phyloP scores from a whole-genome alignment of 148 eudicot genomes.

The Rhododendron henanense region DNA sequence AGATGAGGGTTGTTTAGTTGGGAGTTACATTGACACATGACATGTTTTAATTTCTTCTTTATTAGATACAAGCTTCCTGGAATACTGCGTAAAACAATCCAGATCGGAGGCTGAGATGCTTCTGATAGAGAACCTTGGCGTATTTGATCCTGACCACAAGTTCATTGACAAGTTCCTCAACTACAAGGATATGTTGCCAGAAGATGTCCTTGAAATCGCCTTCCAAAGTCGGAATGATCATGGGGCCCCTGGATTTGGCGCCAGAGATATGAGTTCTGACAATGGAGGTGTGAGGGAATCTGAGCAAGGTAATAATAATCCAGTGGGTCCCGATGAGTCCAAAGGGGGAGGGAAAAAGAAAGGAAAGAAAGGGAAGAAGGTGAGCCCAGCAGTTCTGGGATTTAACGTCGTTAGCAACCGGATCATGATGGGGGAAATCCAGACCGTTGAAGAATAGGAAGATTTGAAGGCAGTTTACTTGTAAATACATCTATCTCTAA shows the following conservation, averaged over 20 bases:
- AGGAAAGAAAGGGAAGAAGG: slow-evolving; percentile 95
- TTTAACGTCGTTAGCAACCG: slow-evolving; percentile 96
- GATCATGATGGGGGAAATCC: slow-evolving; percentile 99
- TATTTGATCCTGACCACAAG: slow-evolving; percentile 68
- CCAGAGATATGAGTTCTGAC: slow-evolving; percentile 53
- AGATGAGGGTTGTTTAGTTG: background rate
- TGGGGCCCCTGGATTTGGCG: slow-evolving; percentile 30
- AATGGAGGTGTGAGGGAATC: slow-evolving; percentile 22
- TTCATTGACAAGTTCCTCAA: slow-evolving; percentile 88
- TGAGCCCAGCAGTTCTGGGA: slow-evolving; percentile 71
- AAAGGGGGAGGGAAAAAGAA: slow-evolving; percentile 84
- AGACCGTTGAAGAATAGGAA: slow-evolving; percentile 68
- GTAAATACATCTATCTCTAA: slow-evolving; percentile 43
- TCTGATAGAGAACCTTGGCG: slow-evolving; percentile 71
- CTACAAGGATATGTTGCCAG: slow-evolving; percentile 79
- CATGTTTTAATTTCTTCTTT: background rate
- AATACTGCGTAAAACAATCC: slow-evolving; percentile 79
- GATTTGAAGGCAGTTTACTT: slow-evolving; percentile 10
- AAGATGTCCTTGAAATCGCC: slow-evolving; percentile 76
- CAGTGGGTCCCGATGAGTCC: slow-evolving; percentile 37
- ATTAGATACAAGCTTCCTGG: slow-evolving; percentile 87
- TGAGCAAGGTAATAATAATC: slow-evolving; percentile 19
- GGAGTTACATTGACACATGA: background rate
- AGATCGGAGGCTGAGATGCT: slow-evolving; percentile 87
- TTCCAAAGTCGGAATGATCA: slow-evolving; percentile 67